phyloP scores from a whole-genome alignment of 306 rosid genomes.

The Cicer cuneatum region DNA sequence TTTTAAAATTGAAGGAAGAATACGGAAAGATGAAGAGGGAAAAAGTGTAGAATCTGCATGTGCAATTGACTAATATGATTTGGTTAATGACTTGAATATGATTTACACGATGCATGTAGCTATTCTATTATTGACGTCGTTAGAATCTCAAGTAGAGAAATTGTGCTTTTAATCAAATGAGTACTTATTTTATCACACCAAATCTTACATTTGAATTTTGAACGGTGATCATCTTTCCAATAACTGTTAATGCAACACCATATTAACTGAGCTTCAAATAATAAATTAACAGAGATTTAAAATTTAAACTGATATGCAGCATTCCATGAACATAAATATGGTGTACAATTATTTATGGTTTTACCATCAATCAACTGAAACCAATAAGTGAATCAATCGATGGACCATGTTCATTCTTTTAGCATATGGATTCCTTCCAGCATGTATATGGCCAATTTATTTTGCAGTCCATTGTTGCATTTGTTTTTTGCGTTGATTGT shows the following conservation, averaged over 20 bases:
- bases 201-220: slow-evolving; percentile 28
- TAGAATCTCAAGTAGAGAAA: slow-evolving; percentile 16
- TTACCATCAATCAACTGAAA: slow-evolving; percentile 32
- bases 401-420: slow-evolving; percentile 18
- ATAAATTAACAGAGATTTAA: background rate
- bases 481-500: slow-evolving; percentile 29
- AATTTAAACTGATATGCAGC: slow-evolving; percentile 21
- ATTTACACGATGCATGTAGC: slow-evolving; percentile 30
- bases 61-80: slow-evolving; percentile 9
- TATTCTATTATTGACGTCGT: background rate
- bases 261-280: slow-evolving; percentile 26
- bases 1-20: slow-evolving; percentile 27
- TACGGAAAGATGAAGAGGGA: background rate
- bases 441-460: slow-evolving; percentile 24
- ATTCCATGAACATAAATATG: slow-evolving; percentile 18
- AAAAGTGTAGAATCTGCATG: background rate
- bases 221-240: background rate
- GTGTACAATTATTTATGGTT: slow-evolving; percentile 14
- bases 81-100: slow-evolving; percentile 27
- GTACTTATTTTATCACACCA: background rate
- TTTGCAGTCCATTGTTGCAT: slow-evolving; percentile 29
- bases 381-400: slow-evolving; percentile 7
- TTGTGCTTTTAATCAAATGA: slow-evolving; percentile 11
- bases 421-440: background rate
- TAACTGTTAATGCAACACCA: background rate